A percentile compares a stretch with the other conserved stretches of the same genome.
These are phyloP conservation scores for Maudiozyma turicensis DNA, from an alignment of 805 yeast genomes.

Conservation along the genomic window DNA sequence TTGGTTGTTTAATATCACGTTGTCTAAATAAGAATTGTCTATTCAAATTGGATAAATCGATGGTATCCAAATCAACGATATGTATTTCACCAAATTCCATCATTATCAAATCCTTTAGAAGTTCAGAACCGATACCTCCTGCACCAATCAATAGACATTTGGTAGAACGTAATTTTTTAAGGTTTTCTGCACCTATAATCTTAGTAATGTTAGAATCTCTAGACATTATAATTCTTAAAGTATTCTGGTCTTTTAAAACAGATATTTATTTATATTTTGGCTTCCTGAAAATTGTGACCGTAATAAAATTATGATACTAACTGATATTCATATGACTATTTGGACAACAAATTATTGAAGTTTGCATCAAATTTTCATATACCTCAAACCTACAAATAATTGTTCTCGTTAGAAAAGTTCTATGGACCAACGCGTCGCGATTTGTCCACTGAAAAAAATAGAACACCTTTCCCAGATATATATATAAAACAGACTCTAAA, in stretches of 20 bases:
- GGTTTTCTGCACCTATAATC: conserved; percentile 22
- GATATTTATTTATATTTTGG: too few relatives aligned
- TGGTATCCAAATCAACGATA: conserved; percentile 90
- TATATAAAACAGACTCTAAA: too few relatives aligned
- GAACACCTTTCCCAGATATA: too few relatives aligned
- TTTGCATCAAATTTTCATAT: too few relatives aligned
- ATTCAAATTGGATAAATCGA: conserved; percentile 84
- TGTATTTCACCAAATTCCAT: conserved; percentile 82
- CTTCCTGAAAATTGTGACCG: too few relatives aligned
- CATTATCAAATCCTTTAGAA: conserved; percentile 68
- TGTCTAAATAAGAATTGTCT: conserved; percentile 87
- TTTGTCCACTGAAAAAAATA: too few relatives aligned
- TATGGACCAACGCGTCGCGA: too few relatives aligned
- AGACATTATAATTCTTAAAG: conserved; percentile 7
- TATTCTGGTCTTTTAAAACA: background rate
- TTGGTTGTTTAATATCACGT: conserved; percentile 82
- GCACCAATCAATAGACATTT: conserved; percentile 84
- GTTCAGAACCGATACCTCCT: conserved; percentile 94
- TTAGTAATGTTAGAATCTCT: conserved; percentile 17
- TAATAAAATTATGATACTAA: too few relatives aligned
- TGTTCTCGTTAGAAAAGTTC: too few relatives aligned
- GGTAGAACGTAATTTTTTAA: conserved; percentile 26
- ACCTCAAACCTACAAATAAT: too few relatives aligned
- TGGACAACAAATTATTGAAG: too few relatives aligned
- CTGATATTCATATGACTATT: too few relatives aligned